Base-by-base conservation (phyloP, 345 rosid species). In the Odontarrhena argentea region DNA sequence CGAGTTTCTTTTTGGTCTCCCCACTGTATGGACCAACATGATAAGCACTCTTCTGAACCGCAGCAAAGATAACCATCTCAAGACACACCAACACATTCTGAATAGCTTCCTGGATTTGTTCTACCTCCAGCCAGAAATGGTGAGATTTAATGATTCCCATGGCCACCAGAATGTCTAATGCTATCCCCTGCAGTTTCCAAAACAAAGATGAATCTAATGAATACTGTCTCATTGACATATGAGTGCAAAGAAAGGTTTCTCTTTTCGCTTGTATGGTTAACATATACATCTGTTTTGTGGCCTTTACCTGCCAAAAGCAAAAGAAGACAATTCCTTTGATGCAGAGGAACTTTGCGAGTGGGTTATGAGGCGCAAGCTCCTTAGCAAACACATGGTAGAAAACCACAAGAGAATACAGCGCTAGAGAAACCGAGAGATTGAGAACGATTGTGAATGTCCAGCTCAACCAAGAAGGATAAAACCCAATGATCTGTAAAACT, bases 291-390 rank as follows among this genome's bases (percentile, higher is more conserved):
- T 4, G 36, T 32, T 32, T 32, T 4, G 36, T 28, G 4, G 36
- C 36, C 6, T 4, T 32, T 82, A 94, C 99, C 97, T 91, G 97
- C 97, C 99, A 94, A 70, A 94, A 94, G 91, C 91, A 85, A 70
- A 94, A 91, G 88, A 94, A 91, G 64, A 94, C 99, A 43, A 94
- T 84, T 41, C 99, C 99, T 81, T 94, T 94, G 78, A 94, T 85
- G 87, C 99, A 94, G 83, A 94, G 56, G 88, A 94, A 94, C 81
- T 94, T 91, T 7, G 96, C 91, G 24, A 94, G 96, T 18, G 99
- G 99, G 35, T 81, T 87, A 70, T 94, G 99, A 41, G 97, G 99
- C 41, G 82, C 87, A 75, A 94, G 76, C 72, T 91, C 99, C 69
- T 91, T 94, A 40, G 91, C 96, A 74, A 94, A 94, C 13, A 91